These are phyloP conservation scores for Schizophyllum commune DNA, from an alignment of 1,284 basidiomycete genomes.

Conservation along the genomic window DNA sequence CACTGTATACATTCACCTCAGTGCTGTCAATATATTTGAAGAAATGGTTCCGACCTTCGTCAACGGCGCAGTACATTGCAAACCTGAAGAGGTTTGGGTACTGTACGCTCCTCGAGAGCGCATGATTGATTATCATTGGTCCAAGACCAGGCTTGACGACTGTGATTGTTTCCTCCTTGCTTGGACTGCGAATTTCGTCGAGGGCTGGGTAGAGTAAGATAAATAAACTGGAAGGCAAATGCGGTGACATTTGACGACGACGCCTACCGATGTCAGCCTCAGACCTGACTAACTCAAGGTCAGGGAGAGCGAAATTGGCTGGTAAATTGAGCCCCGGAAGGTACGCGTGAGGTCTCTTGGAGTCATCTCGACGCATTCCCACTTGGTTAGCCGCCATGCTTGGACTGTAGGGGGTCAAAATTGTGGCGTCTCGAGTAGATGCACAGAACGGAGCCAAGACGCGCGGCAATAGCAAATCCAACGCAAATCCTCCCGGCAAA, in stretches of 20 bases:
- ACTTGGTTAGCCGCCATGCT: not conserved
- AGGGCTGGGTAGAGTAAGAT: too few relatives aligned
- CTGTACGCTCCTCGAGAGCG: slow-evolving; percentile 3
- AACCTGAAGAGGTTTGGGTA: slow-evolving; percentile 6
- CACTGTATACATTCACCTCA: not conserved
- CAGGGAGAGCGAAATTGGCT: not conserved
- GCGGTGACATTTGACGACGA: too few relatives aligned
- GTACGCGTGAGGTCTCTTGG: slow-evolving; percentile 5
- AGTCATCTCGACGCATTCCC: not conserved
- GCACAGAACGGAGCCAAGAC: not conserved
- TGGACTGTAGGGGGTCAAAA: too few relatives aligned
- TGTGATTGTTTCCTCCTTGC: not conserved
- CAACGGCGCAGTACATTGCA: slow-evolving; percentile 4
- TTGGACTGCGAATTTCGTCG: not conserved
- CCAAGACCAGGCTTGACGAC: not conserved
- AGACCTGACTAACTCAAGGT: not conserved
- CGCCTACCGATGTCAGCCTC: slow-evolving; percentile 3
- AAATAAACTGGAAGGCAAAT: too few relatives aligned
- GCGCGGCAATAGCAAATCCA: not conserved
- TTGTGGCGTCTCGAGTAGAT: too few relatives aligned
- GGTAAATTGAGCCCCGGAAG: slow-evolving; percentile 3
- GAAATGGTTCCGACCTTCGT: slow-evolving; percentile 4
- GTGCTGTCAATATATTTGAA: too few relatives aligned
- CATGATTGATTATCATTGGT: slow-evolving; percentile 3
- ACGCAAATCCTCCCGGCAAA: not conserved